Evolutionary conservation across 2,329 filamentous ascomycete genomes (phyloP).

Genomic region (Cordyceps cateniannulata): DNA sequence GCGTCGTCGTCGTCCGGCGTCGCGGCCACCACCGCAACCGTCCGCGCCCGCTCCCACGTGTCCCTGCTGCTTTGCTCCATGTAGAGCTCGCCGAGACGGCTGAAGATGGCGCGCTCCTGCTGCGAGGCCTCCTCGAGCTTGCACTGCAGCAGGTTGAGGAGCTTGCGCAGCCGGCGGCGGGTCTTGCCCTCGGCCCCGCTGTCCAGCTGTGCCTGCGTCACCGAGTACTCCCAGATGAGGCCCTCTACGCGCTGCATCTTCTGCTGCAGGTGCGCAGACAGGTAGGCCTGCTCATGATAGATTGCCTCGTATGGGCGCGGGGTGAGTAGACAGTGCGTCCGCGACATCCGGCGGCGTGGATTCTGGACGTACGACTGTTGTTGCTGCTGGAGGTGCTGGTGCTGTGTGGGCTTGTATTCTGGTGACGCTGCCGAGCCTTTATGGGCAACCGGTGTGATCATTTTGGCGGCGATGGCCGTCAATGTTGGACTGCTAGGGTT

Average conservation of each 20-base stretch:
- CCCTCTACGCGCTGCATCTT: slow-evolving; percentile 31
- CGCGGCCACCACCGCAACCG: neutral
- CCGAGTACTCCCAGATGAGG: slow-evolving; percentile 33
- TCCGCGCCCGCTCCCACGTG: slow-evolving; percentile 23
- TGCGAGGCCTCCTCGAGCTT: slow-evolving; percentile 38
- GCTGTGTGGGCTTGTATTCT: neutral
- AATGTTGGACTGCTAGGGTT: neutral
- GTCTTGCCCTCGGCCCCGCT: slow-evolving; percentile 19
- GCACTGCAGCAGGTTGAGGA: slow-evolving; percentile 33
- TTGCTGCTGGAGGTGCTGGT: neutral
- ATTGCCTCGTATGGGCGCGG: slow-evolving; percentile 37
- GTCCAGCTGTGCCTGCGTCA: slow-evolving; percentile 28
- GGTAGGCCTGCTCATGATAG: slow-evolving; percentile 40
- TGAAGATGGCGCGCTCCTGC: slow-evolving; percentile 40
- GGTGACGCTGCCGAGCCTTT: neutral
- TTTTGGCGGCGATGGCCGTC: neutral
- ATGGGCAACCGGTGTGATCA: neutral
- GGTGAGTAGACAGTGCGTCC: slow-evolving; percentile 21
- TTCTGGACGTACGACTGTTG: neutral
- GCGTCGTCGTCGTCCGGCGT: neutral
- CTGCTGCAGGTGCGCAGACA: slow-evolving; percentile 33
- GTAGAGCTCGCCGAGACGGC: slow-evolving; percentile 42
- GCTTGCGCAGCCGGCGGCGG: slow-evolving; percentile 32
- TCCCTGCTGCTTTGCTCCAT: slow-evolving; percentile 42
- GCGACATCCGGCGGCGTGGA: neutral